Conservation (phyloP, 768 basidiomycete species). For the Cyathus striatus region DNA sequence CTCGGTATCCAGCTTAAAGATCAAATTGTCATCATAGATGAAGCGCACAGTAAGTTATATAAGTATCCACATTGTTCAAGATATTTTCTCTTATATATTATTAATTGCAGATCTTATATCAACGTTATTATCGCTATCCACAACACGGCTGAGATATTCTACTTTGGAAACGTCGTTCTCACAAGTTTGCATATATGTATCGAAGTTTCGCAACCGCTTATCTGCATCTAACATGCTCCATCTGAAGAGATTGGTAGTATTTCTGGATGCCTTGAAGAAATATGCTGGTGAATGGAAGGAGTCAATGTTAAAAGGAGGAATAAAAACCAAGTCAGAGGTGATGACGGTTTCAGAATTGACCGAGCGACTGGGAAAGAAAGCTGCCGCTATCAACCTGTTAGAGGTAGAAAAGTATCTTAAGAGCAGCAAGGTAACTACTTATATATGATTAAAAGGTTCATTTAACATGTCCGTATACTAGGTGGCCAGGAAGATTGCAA, state of each 20-base stretch:
- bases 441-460: constrained; percentile 9
- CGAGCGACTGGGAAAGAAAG: constrained; percentile 59
- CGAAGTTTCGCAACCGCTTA: constrained; percentile 74
- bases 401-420: constrained; percentile 80
- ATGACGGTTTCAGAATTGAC: constrained; percentile 66
- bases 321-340: constrained; percentile 43
- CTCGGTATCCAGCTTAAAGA: constrained; percentile 80
- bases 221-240: constrained; percentile 69
- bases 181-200: constrained; percentile 75
- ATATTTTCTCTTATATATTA: neutral
- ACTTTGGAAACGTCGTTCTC: constrained; percentile 58
- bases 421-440: constrained; percentile 64
- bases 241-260: constrained; percentile 70
- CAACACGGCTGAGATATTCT: constrained; percentile 52
- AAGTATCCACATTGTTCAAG: neutral
- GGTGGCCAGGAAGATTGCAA: constrained; percentile 79
- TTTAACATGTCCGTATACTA: constrained; percentile 17
- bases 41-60: constrained; percentile 81
- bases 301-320: constrained; percentile 12
- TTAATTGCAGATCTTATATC: constrained; percentile 73
- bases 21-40: constrained; percentile 89
- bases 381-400: constrained; percentile 73
- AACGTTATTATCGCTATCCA: constrained; percentile 83
- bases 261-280: constrained; percentile 65
- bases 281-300: constrained; percentile 54